Evolutionary conservation across 2,329 filamentous ascomycete species (phyloP).

Genomic region (Fusarium sp.): DNA sequence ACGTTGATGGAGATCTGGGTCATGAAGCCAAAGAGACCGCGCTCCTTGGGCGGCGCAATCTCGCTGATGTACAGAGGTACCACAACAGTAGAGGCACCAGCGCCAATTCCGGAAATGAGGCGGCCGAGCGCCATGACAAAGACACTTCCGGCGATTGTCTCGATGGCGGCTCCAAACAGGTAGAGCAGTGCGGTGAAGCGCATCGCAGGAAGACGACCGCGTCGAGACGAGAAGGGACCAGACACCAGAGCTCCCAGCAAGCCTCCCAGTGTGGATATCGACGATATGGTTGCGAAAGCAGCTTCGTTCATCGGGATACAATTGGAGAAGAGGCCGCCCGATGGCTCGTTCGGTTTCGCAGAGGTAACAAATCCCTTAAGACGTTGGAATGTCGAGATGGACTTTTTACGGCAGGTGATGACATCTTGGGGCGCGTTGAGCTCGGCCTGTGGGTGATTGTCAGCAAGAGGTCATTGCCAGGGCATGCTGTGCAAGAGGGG

Average conservation of each 20-base stretch:
- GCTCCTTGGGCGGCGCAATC: constrained; percentile 79
- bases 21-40: constrained; percentile 84
- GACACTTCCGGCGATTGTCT: constrained; percentile 78
- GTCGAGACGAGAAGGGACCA: constrained; percentile 81
- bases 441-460: constrained; percentile 70
- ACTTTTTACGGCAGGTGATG: constrained; percentile 81
- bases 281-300: constrained; percentile 87
- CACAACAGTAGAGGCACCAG: constrained; percentile 90
- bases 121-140: constrained; percentile 78
- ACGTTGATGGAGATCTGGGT: constrained; percentile 96
- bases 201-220: constrained; percentile 82
- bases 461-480: constrained; percentile 11
- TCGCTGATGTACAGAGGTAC: constrained; percentile 96
- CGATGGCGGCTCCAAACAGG: constrained; percentile 78
- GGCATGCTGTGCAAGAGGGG: not conserved
- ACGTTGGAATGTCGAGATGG: constrained; percentile 49
- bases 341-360: constrained; percentile 35
- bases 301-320: constrained; percentile 90
- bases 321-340: constrained; percentile 65
- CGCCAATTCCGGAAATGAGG: constrained; percentile 83
- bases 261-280: constrained; percentile 91
- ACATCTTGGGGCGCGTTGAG: constrained; percentile 95
- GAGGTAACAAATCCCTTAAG: constrained; percentile 46
- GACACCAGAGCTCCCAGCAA: constrained; percentile 84
- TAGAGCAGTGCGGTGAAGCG: constrained; percentile 82